Base-by-base conservation (phyloP, 805 yeast genomes). In the Blastobotrys americana region DNA sequence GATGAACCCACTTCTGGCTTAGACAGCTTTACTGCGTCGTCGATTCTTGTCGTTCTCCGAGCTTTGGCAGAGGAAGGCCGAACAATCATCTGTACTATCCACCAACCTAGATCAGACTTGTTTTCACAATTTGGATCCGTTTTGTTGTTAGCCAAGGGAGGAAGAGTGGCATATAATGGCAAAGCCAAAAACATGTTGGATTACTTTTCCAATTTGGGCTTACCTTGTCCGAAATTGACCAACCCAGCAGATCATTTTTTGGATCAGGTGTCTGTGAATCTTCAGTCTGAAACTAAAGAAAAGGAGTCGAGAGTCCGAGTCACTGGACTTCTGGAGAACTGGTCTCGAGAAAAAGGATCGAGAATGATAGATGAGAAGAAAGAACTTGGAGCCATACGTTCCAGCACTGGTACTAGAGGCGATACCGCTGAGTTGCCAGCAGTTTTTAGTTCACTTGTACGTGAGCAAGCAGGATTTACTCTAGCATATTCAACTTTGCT, bases 1-100 rank as follows among this genome's bases (percentile, higher is more conserved):
- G 96, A 87, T 62, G 96, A 87, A 57, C 95, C 96, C 2, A 87
- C 95, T 0, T 84, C 94, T 3, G 96, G 96, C 0, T 69, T 87
- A 20, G 96, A 87, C 57, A 77, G 89, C 9, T 77, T 84, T 46
- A 84, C 93, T 0, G 83, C 95, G 0, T 71, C 76, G 1, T 74
- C 84, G 2, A 82, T 86, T 28, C 59, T 87, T 34, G 67, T 71
- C 23, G 74, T 86, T 34, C 66, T 86, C 46, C 68, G 76, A 41
- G 68, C 69, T 2, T 61, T 87, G 31, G 76, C 87, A 2, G 56
- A 49, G 2, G 73, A 71, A 23, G 77, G 80, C 4, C 77, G 80
- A 9, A 84, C 95, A 0, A 72, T 87, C 5, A 73, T 86, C 19
- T 60, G 81, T 43, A 85, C 95, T 0, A 84, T 87, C 42, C 95